These are phyloP conservation scores for Mycena belliarum DNA, from an alignment of 768 basidiomycete genomes.

Conservation along the genomic window DNA sequence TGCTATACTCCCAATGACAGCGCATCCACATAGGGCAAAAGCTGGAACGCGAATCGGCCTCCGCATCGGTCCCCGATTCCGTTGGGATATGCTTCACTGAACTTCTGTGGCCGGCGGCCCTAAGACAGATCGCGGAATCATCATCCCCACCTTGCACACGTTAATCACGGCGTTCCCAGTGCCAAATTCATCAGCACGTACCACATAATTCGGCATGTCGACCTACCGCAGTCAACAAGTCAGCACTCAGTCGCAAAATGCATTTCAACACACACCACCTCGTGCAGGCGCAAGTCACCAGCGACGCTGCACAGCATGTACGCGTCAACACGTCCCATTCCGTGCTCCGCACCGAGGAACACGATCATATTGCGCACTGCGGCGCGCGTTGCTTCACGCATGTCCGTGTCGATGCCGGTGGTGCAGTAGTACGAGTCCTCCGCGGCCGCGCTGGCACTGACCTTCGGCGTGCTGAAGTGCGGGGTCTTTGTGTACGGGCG, in stretches of 20 bases:
- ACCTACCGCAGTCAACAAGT: slow-evolving; percentile 42
- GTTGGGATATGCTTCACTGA: no score
- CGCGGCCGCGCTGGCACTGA: slow-evolving; percentile 34
- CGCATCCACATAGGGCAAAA: no score
- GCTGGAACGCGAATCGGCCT: no score
- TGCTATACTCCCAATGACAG: no score
- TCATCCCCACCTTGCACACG: slow-evolving; percentile 15
- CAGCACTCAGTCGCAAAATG: background rate
- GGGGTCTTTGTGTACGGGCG: slow-evolving; percentile 59
- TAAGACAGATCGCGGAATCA: slow-evolving; percentile 25
- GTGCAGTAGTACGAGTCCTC: slow-evolving; percentile 58
- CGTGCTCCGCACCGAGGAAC: slow-evolving; percentile 46
- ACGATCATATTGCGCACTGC: slow-evolving; percentile 62
- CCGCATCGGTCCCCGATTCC: no score
- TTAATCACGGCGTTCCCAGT: background rate
- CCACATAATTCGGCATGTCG: slow-evolving; percentile 68
- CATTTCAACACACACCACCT: slow-evolving; percentile 44
- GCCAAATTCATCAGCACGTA: slow-evolving; percentile 23
- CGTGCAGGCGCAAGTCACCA: slow-evolving; percentile 60
- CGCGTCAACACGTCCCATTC: slow-evolving; percentile 47
- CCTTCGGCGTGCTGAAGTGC: slow-evolving; percentile 45
- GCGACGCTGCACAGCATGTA: slow-evolving; percentile 66
- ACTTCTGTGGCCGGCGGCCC: background rate
- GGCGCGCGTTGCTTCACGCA: slow-evolving; percentile 54
- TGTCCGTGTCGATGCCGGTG: slow-evolving; percentile 57